These are phyloP conservation scores for Ogataea angusta DNA, from an alignment of 805 yeast genomes.

Conservation along the genomic window DNA sequence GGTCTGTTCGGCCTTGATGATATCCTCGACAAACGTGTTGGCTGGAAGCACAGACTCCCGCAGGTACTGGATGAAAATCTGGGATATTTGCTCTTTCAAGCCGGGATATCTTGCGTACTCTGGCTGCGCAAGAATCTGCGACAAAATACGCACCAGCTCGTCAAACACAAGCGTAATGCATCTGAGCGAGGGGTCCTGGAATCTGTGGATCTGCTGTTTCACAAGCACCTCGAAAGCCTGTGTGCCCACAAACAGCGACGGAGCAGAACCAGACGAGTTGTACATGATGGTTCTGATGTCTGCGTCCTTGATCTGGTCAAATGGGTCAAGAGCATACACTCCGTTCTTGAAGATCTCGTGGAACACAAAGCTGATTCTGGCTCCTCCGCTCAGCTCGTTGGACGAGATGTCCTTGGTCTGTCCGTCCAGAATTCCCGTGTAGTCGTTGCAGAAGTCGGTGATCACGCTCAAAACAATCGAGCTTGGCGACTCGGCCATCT, in stretches of 20 bases:
- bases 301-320: conserved; percentile 91
- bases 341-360: conserved; percentile 96
- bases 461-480: conserved; percentile 87
- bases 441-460: conserved; percentile 89
- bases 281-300: conserved; percentile 97
- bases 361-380: conserved; percentile 93
- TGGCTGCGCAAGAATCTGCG: conserved; percentile 78
- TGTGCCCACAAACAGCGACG: conserved; percentile 94
- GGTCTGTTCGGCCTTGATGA: conserved; percentile 83
- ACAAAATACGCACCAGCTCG: conserved; percentile 86
- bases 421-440: conserved; percentile 87
- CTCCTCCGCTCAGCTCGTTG: conserved; percentile 94
- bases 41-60: conserved; percentile 83
- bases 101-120: conserved; percentile 87
- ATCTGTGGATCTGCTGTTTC: conserved; percentile 87
- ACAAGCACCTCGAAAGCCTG: conserved; percentile 96
- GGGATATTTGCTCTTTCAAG: conserved; percentile 81
- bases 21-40: conserved; percentile 76
- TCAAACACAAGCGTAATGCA: conserved; percentile 90
- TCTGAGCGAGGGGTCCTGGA: conserved; percentile 89
- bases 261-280: conserved; percentile 94
- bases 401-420: conserved; percentile 86
- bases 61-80: conserved; percentile 73
- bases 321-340: conserved; percentile 87
- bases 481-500: conserved; percentile 82